phyloP scores from a whole-genome alignment of 2,329 filamentous ascomycete species.

The Ceratocystis papillata region DNA sequence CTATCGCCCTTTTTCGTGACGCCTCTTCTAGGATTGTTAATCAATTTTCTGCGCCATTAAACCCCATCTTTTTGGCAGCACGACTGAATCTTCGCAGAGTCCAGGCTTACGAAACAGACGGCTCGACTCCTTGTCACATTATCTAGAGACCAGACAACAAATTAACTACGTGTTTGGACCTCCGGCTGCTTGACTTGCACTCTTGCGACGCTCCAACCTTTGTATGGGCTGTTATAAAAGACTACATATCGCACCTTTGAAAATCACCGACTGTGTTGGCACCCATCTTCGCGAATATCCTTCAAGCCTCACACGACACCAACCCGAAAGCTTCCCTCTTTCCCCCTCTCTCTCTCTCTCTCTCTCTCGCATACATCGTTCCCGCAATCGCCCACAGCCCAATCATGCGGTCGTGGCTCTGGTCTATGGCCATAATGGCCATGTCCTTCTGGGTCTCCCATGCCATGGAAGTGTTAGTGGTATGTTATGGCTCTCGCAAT shows the following conservation, averaged over 20 bases:
- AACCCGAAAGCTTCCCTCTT: too few species aligned
- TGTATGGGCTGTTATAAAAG: too few species aligned
- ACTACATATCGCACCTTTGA: too few species aligned
- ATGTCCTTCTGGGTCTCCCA: slow-evolving; percentile 44
- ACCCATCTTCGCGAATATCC: too few species aligned
- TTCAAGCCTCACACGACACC: too few species aligned
- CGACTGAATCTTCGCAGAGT: background rate
- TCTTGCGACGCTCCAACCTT: background rate
- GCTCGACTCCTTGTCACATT: background rate
- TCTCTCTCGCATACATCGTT: background rate
- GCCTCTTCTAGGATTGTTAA: too few species aligned
- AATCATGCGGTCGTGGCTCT: slow-evolving; percentile 24
- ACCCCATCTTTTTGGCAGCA: background rate
- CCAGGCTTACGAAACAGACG: background rate
- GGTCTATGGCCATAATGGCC: slow-evolving; percentile 33
- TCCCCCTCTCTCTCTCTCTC: too few species aligned
- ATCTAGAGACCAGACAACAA: background rate
- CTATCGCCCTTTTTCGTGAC: background rate
- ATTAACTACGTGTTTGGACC: background rate
- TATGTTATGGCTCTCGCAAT: slow-evolving; percentile 16
- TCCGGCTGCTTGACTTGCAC: background rate
- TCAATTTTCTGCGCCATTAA: background rate
- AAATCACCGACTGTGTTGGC: too few species aligned
- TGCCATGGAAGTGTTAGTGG: slow-evolving; percentile 47
- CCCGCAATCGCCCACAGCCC: background rate